These are phyloP conservation scores for Pseudogymnoascus pannorum DNA, from an alignment of 2,329 filamentous ascomycete genomes.

Conservation along the genomic window DNA sequence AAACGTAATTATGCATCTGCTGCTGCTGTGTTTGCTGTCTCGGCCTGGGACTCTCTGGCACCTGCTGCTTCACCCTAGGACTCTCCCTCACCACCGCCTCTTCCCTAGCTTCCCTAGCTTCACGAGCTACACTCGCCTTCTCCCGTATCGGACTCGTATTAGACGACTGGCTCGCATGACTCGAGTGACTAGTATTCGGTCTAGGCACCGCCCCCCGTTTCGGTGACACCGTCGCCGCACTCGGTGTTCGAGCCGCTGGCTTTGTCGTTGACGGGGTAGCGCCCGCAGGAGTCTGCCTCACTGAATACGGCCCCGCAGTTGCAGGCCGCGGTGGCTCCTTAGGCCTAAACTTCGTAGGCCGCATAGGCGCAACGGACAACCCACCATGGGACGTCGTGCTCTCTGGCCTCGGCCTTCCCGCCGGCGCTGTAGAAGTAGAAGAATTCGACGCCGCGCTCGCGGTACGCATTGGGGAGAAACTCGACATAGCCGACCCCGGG, in stretches of 20 bases:
- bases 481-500: slow-evolving; percentile 58
- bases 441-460: slow-evolving; percentile 31
- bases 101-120: not conserved
- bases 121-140: slow-evolving; percentile 22
- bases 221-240: slow-evolving; percentile 35
- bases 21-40: slow-evolving; percentile 17
- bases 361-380: slow-evolving; percentile 57
- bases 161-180: slow-evolving; percentile 24
- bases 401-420: slow-evolving; percentile 37
- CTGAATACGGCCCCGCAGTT: slow-evolving; percentile 59
- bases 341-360: slow-evolving; percentile 46
- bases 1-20: slow-evolving; percentile 17
- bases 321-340: slow-evolving; percentile 51
- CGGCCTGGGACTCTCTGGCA: not conserved
- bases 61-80: not conserved
- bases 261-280: slow-evolving; percentile 32
- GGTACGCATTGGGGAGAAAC: slow-evolving; percentile 46
- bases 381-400: slow-evolving; percentile 40
- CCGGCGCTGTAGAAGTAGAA: slow-evolving; percentile 29
- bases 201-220: slow-evolving; percentile 27
- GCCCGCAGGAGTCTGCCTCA: slow-evolving; percentile 33
- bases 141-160: slow-evolving; percentile 38
- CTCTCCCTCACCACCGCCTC: not conserved
- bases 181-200: slow-evolving; percentile 30
- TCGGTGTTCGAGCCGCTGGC: slow-evolving; percentile 43